These are phyloP conservation scores for Phytophthora fragariaefolia DNA, from an alignment of 352 stramenopile genomes.

Conservation along the genomic window DNA sequence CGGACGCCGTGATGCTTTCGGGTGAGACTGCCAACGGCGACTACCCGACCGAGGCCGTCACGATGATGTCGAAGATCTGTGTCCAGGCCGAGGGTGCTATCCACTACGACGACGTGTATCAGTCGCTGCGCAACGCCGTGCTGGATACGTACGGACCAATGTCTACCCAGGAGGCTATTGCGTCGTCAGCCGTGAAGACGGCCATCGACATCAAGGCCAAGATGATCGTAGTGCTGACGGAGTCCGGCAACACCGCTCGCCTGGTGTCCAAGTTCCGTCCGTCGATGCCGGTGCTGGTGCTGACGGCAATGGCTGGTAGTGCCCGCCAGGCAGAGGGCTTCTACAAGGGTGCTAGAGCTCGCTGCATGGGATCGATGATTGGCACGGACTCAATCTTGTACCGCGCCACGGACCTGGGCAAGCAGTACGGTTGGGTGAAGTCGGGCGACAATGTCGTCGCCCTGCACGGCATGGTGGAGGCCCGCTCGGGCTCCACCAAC, in stretches of 20 bases:
- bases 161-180: constrained; percentile 93
- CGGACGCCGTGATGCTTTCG: constrained; percentile 98
- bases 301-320: constrained; percentile 73
- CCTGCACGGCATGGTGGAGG: constrained; percentile 91
- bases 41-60: constrained; percentile 94
- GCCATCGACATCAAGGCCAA: constrained; percentile 96
- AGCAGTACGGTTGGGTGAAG: constrained; percentile 90
- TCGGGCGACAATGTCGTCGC: constrained; percentile 88
- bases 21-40: constrained; percentile 98
- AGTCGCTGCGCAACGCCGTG: constrained; percentile 77
- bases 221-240: constrained; percentile 97
- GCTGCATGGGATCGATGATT: constrained; percentile 88
- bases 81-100: constrained; percentile 90
- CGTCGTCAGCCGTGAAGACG: constrained; percentile 97
- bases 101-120: constrained; percentile 91
- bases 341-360: constrained; percentile 69
- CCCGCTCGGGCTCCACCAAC: constrained; percentile 89
- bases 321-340: constrained; percentile 75
- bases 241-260: constrained; percentile 94
- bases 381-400: constrained; percentile 92
- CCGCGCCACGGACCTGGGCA: constrained; percentile 86
- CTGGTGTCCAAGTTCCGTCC: constrained; percentile 97
- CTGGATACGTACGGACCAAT: constrained; percentile 75
- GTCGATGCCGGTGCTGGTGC: constrained; percentile 55
- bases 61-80: constrained; percentile 95